These are phyloP conservation scores for Beauveria brongniartii DNA, from an alignment of 2,329 filamentous ascomycete genomes.

Conservation along the genomic window DNA sequence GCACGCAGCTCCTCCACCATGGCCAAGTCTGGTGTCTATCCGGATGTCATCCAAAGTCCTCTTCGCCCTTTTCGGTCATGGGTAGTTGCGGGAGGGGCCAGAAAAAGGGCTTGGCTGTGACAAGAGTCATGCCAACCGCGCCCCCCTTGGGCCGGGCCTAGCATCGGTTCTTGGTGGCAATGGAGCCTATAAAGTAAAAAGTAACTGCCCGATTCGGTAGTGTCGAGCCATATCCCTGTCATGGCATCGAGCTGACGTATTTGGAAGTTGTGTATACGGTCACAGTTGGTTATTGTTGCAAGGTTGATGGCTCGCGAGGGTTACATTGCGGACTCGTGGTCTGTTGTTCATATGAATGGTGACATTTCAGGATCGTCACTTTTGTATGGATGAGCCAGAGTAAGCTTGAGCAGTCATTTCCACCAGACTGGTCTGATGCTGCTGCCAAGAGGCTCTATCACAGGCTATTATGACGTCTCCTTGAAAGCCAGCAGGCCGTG, in stretches of 20 bases:
- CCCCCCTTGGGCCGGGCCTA: background rate
- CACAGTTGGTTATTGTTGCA: background rate
- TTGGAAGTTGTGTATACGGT: background rate
- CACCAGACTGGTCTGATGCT: background rate
- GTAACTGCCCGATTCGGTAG: constrained; percentile 7
- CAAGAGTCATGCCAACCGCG: background rate
- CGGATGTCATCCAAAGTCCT: background rate
- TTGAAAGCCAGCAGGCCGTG: background rate
- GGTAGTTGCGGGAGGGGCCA: background rate
- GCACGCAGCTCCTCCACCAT: background rate
- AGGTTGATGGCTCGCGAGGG: background rate
- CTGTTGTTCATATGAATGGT: background rate
- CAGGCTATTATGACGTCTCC: background rate
- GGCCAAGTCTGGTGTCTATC: background rate
- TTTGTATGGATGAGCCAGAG: background rate
- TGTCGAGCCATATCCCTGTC: background rate
- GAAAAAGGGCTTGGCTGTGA: background rate
- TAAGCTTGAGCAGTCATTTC: background rate
- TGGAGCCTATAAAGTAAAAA: background rate
- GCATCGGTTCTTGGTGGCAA: background rate
- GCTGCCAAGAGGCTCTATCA: background rate
- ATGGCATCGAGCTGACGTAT: background rate
- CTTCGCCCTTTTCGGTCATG: background rate
- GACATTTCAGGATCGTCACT: background rate
- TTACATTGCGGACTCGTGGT: background rate